Conservation (phyloP, 2,329 filamentous ascomycete genomes). For the Fusarium sp. region DNA sequence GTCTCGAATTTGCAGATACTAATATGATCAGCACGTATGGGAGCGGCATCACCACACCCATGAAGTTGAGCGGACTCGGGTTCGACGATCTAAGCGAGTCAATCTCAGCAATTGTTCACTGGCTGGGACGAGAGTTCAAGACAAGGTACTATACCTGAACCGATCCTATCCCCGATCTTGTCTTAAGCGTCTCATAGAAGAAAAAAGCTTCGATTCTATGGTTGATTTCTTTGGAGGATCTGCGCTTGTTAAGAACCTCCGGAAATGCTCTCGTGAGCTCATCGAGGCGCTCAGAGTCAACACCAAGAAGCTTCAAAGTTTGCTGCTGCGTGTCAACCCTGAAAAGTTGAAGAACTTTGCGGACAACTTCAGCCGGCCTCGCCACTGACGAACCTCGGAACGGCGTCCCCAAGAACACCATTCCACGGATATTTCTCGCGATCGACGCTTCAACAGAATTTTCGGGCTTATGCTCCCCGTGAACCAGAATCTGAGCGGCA, state of each 20-base stretch:
- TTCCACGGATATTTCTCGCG: accelerated
- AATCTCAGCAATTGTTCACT: accelerated
- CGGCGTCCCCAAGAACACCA: background rate
- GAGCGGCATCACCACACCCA: background rate
- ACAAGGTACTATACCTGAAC: background rate
- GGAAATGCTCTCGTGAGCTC: accelerated
- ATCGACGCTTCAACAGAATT: accelerated
- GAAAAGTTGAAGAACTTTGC: background rate
- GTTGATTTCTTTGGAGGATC: accelerated
- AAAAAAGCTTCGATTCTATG: accelerated
- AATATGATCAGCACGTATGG: background rate
- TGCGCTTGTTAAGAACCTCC: background rate
- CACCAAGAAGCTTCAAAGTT: background rate
- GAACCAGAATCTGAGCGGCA: background rate
- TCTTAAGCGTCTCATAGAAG: background rate
- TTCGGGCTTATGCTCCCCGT: background rate
- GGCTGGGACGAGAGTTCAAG: accelerated
- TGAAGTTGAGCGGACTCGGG: background rate
- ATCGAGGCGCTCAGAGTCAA: background rate
- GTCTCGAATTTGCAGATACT: background rate
- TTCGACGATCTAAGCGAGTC: accelerated
- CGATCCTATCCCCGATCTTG: background rate
- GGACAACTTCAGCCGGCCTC: accelerated
- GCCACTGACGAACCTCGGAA: background rate
- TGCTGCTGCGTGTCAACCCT: background rate